These are phyloP conservation scores for Talaromyces pinophilus DNA, from an alignment of 2,329 filamentous ascomycete genomes.

Conservation along the genomic window DNA sequence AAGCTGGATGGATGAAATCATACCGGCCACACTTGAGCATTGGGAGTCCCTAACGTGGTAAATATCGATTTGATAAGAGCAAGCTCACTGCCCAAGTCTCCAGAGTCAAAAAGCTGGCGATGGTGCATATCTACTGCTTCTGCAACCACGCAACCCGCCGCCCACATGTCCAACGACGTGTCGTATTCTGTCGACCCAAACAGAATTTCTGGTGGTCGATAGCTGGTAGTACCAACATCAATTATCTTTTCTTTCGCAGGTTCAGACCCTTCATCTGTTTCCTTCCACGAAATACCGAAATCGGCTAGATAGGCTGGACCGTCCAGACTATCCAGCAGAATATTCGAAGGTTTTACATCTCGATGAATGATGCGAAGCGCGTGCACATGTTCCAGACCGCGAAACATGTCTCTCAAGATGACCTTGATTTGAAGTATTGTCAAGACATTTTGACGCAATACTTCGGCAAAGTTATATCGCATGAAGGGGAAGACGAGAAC, in stretches of 20 bases:
- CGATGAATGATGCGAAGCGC: conserved; percentile 78
- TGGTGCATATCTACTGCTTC: conserved; percentile 64
- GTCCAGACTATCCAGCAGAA: conserved; percentile 67
- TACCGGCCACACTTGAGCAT: conserved; percentile 77
- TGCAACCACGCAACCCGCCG: conserved; percentile 77
- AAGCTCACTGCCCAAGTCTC: conserved; percentile 88
- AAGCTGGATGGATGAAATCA: conserved; percentile 28
- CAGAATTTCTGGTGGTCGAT: conserved; percentile 84
- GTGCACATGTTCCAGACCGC: conserved; percentile 72
- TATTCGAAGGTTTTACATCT: conserved; percentile 90
- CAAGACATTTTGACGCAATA: conserved; percentile 58
- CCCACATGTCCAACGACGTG: conserved; percentile 82
- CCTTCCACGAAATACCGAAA: conserved; percentile 89
- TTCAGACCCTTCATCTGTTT: conserved; percentile 61
- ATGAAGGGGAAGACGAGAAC: conserved; percentile 85
- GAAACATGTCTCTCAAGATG: conserved; percentile 68
- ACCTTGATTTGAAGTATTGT: conserved; percentile 43
- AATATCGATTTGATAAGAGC: conserved; percentile 91
- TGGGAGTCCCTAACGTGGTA: conserved; percentile 84
- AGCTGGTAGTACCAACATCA: conserved; percentile 90
- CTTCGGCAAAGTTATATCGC: conserved; percentile 67
- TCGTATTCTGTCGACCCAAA: conserved; percentile 80
- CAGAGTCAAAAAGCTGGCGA: conserved; percentile 76
- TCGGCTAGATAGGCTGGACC: conserved; percentile 81
- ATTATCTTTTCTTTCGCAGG: conserved; percentile 70